A percentile compares a stretch with the other conserved stretches of the same genome.
Conservation (phyloP, 305 asterid species). For the Fraxinus baroniana region DNA sequence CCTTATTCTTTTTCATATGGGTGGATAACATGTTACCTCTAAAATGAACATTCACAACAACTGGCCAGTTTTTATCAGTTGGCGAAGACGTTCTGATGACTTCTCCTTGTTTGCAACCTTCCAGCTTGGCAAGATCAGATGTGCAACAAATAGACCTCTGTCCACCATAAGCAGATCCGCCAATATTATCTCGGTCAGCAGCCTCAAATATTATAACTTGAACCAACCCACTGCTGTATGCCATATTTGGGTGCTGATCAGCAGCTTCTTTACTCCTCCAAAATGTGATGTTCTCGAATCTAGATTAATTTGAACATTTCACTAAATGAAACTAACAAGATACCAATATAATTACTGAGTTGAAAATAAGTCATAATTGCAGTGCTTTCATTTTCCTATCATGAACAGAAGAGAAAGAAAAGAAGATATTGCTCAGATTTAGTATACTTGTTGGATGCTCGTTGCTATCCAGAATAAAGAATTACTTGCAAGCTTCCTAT, state of each 20-base stretch:
- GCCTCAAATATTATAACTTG: slow-evolving; percentile 90
- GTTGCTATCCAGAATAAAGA: not conserved
- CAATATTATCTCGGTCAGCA: slow-evolving; percentile 80
- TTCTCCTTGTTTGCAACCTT: slow-evolving; percentile 92
- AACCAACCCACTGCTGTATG: slow-evolving; percentile 69
- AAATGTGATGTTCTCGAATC: slow-evolving; percentile 92
- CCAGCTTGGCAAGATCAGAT: slow-evolving; percentile 87
- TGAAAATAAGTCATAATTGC: slow-evolving; percentile 16
- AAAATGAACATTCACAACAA: slow-evolving; percentile 58
- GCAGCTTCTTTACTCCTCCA: slow-evolving; percentile 79
- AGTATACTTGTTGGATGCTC: not conserved
- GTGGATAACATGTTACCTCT: slow-evolving; percentile 61
- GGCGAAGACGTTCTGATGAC: slow-evolving; percentile 72
- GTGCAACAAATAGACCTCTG: slow-evolving; percentile 98
- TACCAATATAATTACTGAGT: not conserved
- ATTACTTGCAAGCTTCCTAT: not conserved
- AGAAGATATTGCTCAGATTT: not conserved
- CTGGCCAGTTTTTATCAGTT: slow-evolving; percentile 71
- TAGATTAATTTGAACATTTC: slow-evolving; percentile 30
- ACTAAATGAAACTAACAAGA: slow-evolving; percentile 17
- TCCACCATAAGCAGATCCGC: slow-evolving; percentile 98
- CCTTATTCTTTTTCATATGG: slow-evolving; percentile 65
- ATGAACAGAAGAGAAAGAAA: not conserved
- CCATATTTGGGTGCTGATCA: slow-evolving; percentile 52
- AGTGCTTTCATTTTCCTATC: not conserved